phyloP scores from a whole-genome alignment of 2,329 filamentous ascomycete genomes.

The Teratosphaeria viscida region DNA sequence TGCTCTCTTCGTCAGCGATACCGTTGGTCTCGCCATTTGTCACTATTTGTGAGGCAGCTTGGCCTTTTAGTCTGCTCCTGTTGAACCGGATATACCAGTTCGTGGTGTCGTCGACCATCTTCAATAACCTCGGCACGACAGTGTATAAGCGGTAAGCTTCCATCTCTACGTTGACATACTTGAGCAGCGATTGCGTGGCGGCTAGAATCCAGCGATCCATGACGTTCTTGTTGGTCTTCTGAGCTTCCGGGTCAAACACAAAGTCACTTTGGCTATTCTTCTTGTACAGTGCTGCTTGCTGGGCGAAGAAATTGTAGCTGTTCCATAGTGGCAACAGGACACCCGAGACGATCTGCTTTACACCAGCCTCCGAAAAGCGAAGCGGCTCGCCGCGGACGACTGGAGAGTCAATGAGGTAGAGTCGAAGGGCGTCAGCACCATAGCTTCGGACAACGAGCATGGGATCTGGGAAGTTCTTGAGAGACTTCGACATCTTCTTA shows the following conservation, averaged over 20 bases:
- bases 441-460: conserved; percentile 73
- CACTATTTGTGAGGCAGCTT: conserved; percentile 12
- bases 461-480: conserved; percentile 94
- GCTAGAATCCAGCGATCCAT: conserved; percentile 96
- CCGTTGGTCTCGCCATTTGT: conserved; percentile 13
- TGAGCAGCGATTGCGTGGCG: conserved; percentile 78
- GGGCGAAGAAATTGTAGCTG: conserved; percentile 92
- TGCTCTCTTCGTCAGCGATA: conserved; percentile 53
- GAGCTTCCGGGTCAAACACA: conserved; percentile 64
- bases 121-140: conserved; percentile 66
- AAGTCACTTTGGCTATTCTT: conserved; percentile 73
- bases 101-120: conserved; percentile 83
- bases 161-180: conserved; percentile 93
- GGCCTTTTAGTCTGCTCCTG: conserved; percentile 75
- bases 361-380: conserved; percentile 80
- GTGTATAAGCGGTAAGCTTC: conserved; percentile 63
- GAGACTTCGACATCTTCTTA: conserved; percentile 96
- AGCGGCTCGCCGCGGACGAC: conserved; percentile 86
- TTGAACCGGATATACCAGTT: conserved; percentile 99
- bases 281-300: conserved; percentile 74
- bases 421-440: conserved; percentile 79
- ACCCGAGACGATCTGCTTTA: conserved; percentile 90
- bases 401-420: conserved; percentile 96
- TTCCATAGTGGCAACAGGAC: conserved; percentile 91
- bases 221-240: conserved; percentile 72